Conservation (phyloP, 2,329 filamentous ascomycete genomes). For the Lasiodiplodia gonubiensis region DNA sequence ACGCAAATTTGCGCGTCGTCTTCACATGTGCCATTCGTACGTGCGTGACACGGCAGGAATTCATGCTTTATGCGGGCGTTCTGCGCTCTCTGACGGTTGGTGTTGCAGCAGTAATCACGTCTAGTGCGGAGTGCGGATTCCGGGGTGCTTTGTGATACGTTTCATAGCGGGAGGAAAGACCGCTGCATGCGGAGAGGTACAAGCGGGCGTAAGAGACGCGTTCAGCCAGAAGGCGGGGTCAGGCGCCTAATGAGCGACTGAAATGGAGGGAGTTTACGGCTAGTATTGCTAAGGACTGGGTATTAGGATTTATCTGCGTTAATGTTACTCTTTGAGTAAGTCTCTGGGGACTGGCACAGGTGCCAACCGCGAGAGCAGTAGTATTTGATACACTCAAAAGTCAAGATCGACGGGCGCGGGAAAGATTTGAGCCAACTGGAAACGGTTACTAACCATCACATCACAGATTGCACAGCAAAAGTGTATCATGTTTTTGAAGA, state of each 20-base stretch:
- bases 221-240: not conserved
- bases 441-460: not conserved
- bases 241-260: too few species aligned
- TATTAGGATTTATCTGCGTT: not conserved
- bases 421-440: not conserved
- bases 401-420: not conserved
- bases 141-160: constrained; percentile 1
- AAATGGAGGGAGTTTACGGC: not conserved
- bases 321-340: not conserved
- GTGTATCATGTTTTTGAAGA: not conserved
- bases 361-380: not conserved
- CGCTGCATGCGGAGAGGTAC: not conserved
- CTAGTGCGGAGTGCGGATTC: constrained; percentile 4
- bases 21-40: not conserved
- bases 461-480: not conserved
- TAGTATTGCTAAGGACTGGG: not conserved
- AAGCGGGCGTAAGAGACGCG: not conserved
- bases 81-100: not conserved
- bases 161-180: not conserved
- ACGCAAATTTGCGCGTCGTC: not conserved
- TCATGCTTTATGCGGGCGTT: not conserved
- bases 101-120: not conserved
- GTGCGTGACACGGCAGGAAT: not conserved
- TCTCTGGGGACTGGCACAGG: not conserved
- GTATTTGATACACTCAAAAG: not conserved